These are phyloP conservation scores for Saccharomyces hybrid DNA, from an alignment of 1,139 yeast genomes.

Conservation along the genomic window DNA sequence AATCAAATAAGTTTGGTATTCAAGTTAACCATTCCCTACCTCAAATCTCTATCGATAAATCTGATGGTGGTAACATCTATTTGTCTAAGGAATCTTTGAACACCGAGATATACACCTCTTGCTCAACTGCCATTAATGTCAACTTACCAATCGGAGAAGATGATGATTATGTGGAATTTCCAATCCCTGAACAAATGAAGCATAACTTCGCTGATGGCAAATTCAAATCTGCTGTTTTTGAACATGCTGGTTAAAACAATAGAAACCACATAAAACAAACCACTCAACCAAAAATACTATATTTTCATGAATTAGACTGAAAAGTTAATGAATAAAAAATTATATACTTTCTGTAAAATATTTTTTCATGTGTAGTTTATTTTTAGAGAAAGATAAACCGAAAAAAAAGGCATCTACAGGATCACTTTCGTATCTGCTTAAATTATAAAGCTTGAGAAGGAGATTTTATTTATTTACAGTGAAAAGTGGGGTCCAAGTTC, in stretches of 20 bases:
- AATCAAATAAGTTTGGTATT: slow-evolving; percentile 70
- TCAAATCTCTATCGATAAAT: slow-evolving; percentile 76
- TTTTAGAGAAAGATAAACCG: background rate
- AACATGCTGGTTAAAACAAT: slow-evolving; percentile 43
- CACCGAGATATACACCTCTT: slow-evolving; percentile 73
- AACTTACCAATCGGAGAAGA: slow-evolving; percentile 62
- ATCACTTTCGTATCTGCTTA: background rate
- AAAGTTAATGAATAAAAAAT: background rate
- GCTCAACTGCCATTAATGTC: slow-evolving; percentile 76
- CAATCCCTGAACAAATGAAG: slow-evolving; percentile 83
- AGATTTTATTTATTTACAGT: slow-evolving; percentile 2
- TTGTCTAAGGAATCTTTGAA: slow-evolving; percentile 62
- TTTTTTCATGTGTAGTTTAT: background rate
- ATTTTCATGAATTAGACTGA: background rate
- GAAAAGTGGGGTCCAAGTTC: background rate
- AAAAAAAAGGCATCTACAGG: background rate
- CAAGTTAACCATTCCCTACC: slow-evolving; percentile 80
- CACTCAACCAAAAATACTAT: background rate
- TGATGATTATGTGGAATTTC: slow-evolving; percentile 62
- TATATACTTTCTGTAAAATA: background rate
- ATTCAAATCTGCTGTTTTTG: slow-evolving; percentile 46
- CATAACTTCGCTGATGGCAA: slow-evolving; percentile 48
- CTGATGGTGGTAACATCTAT: slow-evolving; percentile 79
- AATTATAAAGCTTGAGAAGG: background rate
- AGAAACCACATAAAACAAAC: background rate